Percentiles rank a stretch among this genome's conserved stretches.
Evolutionary conservation across 306 rosid species (phyloP).

Genomic region (Medicago lupulina): DNA sequence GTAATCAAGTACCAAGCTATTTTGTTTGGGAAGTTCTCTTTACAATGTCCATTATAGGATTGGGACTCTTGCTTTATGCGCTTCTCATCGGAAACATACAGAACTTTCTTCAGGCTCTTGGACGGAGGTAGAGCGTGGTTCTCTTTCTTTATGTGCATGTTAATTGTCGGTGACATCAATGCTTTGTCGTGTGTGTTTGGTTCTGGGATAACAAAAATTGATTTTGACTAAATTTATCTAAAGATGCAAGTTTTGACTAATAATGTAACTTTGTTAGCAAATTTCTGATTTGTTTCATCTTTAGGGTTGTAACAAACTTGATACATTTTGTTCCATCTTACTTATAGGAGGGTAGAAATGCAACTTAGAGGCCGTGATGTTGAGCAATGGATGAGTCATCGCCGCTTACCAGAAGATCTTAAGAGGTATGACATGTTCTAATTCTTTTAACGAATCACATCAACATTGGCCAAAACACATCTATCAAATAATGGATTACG

Average conservation of each 20-base stretch:
- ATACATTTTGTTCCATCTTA: constrained; percentile 16
- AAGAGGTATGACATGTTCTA: constrained; percentile 47
- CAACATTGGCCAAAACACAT: neutral
- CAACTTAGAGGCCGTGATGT: constrained; percentile 83
- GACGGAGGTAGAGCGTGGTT: too few relatives aligned
- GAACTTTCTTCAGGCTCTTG: constrained; percentile 81
- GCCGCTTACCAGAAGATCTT: constrained; percentile 71
- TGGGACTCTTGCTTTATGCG: constrained; percentile 84
- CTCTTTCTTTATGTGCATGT: too few relatives aligned
- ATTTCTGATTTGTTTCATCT: neutral
- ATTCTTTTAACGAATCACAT: constrained; percentile 20
- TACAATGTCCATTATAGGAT: constrained; percentile 73
- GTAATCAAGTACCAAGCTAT: constrained; percentile 79
- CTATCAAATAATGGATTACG: neutral
- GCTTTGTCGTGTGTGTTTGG: too few relatives aligned
- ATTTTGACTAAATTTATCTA: neutral
- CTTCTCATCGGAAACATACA: constrained; percentile 88
- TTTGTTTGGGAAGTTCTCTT: constrained; percentile 77
- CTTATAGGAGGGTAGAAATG: constrained; percentile 77
- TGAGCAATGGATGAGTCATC: constrained; percentile 95
- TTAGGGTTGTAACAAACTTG: constrained; percentile 21
- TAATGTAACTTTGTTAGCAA: neutral
- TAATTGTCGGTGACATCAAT: too few relatives aligned
- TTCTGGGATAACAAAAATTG: too few relatives aligned
- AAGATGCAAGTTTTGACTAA: too few relatives aligned